A percentile compares a stretch with the other conserved stretches of the same genome.
phyloP scores from a whole-genome alignment of 192 early-diverging fungal species.

The Thamnidium elegans region DNA sequence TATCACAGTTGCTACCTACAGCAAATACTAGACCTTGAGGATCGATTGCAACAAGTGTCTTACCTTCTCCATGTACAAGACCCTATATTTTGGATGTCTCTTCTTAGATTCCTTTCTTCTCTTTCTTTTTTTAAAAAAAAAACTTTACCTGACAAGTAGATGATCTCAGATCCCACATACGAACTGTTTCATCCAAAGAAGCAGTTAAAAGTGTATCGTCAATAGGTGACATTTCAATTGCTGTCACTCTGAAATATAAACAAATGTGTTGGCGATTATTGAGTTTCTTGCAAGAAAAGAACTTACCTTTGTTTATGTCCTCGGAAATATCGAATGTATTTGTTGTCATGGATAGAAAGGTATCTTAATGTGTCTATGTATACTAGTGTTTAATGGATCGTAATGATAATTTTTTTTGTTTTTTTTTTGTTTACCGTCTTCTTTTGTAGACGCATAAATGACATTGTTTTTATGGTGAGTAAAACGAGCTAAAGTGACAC shows the following conservation, averaged over 20 bases:
- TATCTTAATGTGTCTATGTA: constrained; percentile 84
- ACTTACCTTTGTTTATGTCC: constrained; percentile 73
- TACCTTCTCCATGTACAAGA: constrained; percentile 33
- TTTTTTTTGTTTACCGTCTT: constrained; percentile 58
- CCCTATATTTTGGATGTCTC: constrained; percentile 27
- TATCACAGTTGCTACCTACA: constrained; percentile 47
- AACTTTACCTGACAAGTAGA: constrained; percentile 53
- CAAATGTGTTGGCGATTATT: neutral
- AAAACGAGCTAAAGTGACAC: constrained; percentile 84
- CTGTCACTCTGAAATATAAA: constrained; percentile 48
- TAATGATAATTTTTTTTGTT: neutral
- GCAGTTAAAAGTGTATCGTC: constrained; percentile 84
- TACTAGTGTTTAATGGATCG: neutral
- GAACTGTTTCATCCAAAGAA: constrained; percentile 69
- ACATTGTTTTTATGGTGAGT: constrained; percentile 78
- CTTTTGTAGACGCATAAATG: constrained; percentile 92
- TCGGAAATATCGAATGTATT: constrained; percentile 89
- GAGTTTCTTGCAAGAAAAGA: too few relatives aligned
- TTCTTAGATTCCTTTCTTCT: too few relatives aligned
- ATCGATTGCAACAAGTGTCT: constrained; percentile 70
- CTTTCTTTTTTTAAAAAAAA: neutral
- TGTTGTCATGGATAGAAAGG: constrained; percentile 91
- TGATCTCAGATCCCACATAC: constrained; percentile 82
- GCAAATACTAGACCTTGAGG: constrained; percentile 79
- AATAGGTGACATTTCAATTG: constrained; percentile 78